Evolutionary conservation across 2,329 filamentous ascomycete genomes (phyloP), one percentile per base, ranked within the genome.

Genomic region (Fusarium sp.): DNA sequence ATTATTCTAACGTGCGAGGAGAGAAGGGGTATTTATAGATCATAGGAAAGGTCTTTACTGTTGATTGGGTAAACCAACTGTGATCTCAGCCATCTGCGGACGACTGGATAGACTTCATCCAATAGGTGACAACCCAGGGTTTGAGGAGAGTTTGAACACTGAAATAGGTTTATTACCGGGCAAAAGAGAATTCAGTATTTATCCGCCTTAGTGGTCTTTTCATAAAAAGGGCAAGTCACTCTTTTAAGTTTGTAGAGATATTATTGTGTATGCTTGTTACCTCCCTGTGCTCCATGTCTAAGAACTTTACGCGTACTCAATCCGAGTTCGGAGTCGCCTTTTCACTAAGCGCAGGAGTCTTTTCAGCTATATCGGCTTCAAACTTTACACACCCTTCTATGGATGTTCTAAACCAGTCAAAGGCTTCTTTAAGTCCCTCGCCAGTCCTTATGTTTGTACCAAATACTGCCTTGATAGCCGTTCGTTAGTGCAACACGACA

Each of bases 401-500:
- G 11, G 10, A 23, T 22, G 14, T 5, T 9, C 33, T 25, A 4
- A 62, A 17, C 56, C 40, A 62, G n/a, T 30, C 4, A 4, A 54
- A 62, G 7, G 40, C 33, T 15, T 54, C 17, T 2, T 5, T 8
- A 1, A 62, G 7, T 0, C 56, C 40, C 2, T 54, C 3, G 1
- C 56, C 40, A 3, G 40, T 46, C 33, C 25, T 25, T 0, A 22
- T 25, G 6, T 39, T 46, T 22, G 40, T 20, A 6, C 27, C 27
- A 20, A 37, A 32, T 2, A 61, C 47, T 7, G 6, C 27, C 47
- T 37, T 22, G 3, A 5, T 10, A 3, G 7, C 27, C 3, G 4
- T 35, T 4, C 46, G 19, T 17, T 11, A 17, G 0, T 8, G 10
- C 9, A 7, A 25, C 7, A 3, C 4, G 6, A 9, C 1, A 3